Evolutionary conservation across 2,329 filamentous ascomycete genomes (phyloP).

Genomic region (Atkinsonella hypoxylon): DNA sequence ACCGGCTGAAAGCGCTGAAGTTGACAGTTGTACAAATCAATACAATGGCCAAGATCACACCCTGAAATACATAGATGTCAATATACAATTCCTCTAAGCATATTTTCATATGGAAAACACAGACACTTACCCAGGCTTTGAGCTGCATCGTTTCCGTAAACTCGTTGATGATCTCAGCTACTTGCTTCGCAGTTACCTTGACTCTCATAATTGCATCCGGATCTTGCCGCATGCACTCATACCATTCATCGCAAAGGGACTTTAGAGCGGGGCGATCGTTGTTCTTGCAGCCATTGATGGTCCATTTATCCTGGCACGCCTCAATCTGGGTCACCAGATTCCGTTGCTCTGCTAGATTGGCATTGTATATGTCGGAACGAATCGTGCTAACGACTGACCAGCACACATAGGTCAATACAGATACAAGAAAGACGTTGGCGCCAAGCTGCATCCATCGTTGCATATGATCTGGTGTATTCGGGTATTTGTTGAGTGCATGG

Average conservation of each 20-base stretch:
- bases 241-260: conserved; percentile 66
- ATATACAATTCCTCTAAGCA: not conserved
- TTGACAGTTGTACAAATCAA: conserved; percentile 37
- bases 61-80: conserved; percentile 19
- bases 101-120: too few relatives aligned
- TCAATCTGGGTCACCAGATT: conserved; percentile 62
- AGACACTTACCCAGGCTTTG: conserved; percentile 49
- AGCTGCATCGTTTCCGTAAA: conserved; percentile 85
- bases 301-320: conserved; percentile 61
- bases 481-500: conserved; percentile 42
- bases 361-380: conserved; percentile 61
- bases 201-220: conserved; percentile 66
- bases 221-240: conserved; percentile 76
- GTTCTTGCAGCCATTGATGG: conserved; percentile 59
- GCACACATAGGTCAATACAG: conserved; percentile 48
- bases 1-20: conserved; percentile 31
- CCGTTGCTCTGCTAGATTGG: conserved; percentile 54
- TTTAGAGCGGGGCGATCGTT: conserved; percentile 61
- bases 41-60: conserved; percentile 38
- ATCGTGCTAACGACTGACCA: conserved; percentile 60
- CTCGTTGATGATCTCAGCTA: conserved; percentile 86
- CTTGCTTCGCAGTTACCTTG: conserved; percentile 72
- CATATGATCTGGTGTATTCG: conserved; percentile 45
- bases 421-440: conserved; percentile 52
- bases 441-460: conserved; percentile 47